phyloP scores from a whole-genome alignment of 1,284 basidiomycete genomes.

The Austroboletus novae-zelandiae region DNA sequence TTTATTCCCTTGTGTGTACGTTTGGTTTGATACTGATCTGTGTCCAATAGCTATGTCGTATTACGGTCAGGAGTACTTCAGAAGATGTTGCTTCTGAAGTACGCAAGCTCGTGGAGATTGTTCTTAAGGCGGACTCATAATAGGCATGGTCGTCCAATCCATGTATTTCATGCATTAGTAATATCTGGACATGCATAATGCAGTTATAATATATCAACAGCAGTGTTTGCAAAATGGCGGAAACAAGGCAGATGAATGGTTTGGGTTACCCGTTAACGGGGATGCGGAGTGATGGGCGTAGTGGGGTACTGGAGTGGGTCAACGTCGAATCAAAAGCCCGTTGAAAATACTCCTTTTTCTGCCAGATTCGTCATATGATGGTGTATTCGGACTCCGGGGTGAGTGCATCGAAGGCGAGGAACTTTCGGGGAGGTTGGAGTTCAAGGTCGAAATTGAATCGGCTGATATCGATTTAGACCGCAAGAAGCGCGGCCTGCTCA shows the following conservation, averaged over 20 bases:
- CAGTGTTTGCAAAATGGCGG: slow-evolving; percentile 4
- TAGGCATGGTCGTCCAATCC: not conserved
- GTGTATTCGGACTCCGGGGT: slow-evolving; percentile 3
- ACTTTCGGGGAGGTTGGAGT: slow-evolving; percentile 11
- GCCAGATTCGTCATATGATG: slow-evolving; percentile 22
- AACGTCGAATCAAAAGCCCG: slow-evolving; percentile 32
- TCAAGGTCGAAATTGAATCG: slow-evolving; percentile 29
- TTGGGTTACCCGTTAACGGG: not conserved
- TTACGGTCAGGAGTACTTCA: slow-evolving; percentile 95
- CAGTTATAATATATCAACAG: slow-evolving; percentile 27
- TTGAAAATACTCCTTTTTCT: slow-evolving; percentile 31
- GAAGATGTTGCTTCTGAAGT: slow-evolving; percentile 86
- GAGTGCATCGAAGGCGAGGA: slow-evolving; percentile 5
- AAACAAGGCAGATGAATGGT: not conserved
- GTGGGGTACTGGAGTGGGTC: slow-evolving; percentile 1
- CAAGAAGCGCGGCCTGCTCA: slow-evolving; percentile 21
- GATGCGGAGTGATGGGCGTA: not conserved
- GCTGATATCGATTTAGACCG: slow-evolving; percentile 34
- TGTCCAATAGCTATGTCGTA: slow-evolving; percentile 72
- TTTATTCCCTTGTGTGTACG: not conserved
- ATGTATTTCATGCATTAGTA: slow-evolving; percentile 5
- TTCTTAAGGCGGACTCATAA: slow-evolving; percentile 38
- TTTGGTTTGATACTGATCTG: not conserved
- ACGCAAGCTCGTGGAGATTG: slow-evolving; percentile 63
- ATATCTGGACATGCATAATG: slow-evolving; percentile 21